Evolutionary conservation across 805 yeast genomes (phyloP).

Genomic region (Priceomyces carsonii): DNA sequence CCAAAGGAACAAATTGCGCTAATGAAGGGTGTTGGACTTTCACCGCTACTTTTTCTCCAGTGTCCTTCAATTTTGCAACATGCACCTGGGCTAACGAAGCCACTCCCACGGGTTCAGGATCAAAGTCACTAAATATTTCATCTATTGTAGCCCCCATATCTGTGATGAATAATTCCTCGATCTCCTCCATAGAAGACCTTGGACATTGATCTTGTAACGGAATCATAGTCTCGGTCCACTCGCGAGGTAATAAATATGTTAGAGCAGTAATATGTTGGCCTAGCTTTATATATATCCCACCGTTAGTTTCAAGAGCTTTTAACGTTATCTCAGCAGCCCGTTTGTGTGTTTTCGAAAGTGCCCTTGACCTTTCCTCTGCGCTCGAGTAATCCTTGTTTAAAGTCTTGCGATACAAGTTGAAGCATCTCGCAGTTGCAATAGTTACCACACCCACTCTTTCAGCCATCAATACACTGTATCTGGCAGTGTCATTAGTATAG

Average conservation of each 20-base stretch:
- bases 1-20: slow-evolving; percentile 86
- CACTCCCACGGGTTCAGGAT: slow-evolving; percentile 81
- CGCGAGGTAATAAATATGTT: slow-evolving; percentile 85
- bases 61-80: slow-evolving; percentile 57
- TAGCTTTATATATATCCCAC: slow-evolving; percentile 89
- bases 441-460: slow-evolving; percentile 65
- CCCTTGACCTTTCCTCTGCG: slow-evolving; percentile 47
- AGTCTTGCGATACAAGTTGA: slow-evolving; percentile 62
- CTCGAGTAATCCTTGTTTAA: slow-evolving; percentile 46
- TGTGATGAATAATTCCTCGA: slow-evolving; percentile 59
- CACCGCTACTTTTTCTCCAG: slow-evolving; percentile 81
- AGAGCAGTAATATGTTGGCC: slow-evolving; percentile 95
- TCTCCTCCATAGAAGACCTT: slow-evolving; percentile 66
- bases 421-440: slow-evolving; percentile 71
- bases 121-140: slow-evolving; percentile 68
- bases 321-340: slow-evolving; percentile 79
- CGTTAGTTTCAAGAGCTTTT: slow-evolving; percentile 77
- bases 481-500: slow-evolving; percentile 37
- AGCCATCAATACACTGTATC: slow-evolving; percentile 35
- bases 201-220: slow-evolving; percentile 94
- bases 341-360: slow-evolving; percentile 65
- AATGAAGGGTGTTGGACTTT: slow-evolving; percentile 92
- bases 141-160: slow-evolving; percentile 66
- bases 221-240: slow-evolving; percentile 95
- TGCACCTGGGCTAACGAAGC: slow-evolving; percentile 98